Conservation (phyloP, 805 yeast species). For the Myxozyma monticola region DNA sequence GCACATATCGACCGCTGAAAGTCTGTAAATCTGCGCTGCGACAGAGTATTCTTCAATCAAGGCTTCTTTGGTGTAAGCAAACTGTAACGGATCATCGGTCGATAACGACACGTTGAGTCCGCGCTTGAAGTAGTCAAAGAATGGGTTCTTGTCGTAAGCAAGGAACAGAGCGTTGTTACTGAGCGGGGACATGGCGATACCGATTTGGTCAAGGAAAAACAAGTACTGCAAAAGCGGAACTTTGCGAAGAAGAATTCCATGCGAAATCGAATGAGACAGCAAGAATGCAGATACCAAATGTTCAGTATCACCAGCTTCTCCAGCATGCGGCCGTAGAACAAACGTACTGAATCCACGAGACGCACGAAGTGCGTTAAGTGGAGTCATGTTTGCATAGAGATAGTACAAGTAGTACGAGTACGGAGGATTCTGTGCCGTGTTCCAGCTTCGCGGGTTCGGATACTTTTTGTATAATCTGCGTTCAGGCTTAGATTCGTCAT, state of each 20-base stretch:
- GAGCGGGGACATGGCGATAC: conserved; percentile 97
- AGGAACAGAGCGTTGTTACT: conserved; percentile 94
- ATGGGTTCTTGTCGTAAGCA: conserved; percentile 96
- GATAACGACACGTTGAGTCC: conserved; percentile 94
- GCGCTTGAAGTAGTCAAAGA: conserved; percentile 82
- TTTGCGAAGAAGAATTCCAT: conserved; percentile 90
- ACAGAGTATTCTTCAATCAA: conserved; percentile 96
- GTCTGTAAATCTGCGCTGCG: conserved; percentile 95
- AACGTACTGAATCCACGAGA: conserved; percentile 79
- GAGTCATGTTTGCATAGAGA: conserved; percentile 79
- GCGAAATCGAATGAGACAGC: conserved; percentile 89
- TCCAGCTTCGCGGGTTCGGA: conserved; percentile 88
- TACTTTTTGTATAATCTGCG: conserved; percentile 76
- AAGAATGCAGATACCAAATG: conserved; percentile 88
- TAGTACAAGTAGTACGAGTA: conserved; percentile 93
- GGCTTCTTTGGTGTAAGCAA: conserved; percentile 95
- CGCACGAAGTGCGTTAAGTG: conserved; percentile 81
- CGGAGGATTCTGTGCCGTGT: conserved; percentile 81
- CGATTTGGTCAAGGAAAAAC: conserved; percentile 90
- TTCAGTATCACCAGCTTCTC: conserved; percentile 99
- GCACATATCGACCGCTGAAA: conserved; percentile 95
- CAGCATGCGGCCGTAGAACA: conserved; percentile 96
- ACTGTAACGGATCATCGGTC: conserved; percentile 97
- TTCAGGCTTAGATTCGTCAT: conserved; percentile 93
- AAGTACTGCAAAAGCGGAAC: conserved; percentile 93